phyloP scores from a whole-genome alignment of 305 asterid species.

The Fraxinus albicans region DNA sequence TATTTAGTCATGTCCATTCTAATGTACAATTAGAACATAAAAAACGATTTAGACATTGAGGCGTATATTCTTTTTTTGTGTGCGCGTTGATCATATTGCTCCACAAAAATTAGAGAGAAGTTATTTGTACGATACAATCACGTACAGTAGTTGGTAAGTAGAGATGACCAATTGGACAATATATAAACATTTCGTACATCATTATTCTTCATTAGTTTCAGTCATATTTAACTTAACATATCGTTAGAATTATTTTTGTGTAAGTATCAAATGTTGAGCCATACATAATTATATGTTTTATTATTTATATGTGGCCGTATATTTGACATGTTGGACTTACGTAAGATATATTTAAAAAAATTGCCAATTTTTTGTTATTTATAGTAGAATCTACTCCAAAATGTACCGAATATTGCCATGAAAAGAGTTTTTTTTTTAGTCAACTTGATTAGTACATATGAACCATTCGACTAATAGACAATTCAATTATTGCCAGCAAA shows the following conservation, averaged over 20 bases:
- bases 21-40: too few relatives aligned
- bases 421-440: not conserved
- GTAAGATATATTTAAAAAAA: not conserved
- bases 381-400: not conserved
- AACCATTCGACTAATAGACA: conserved; percentile 34
- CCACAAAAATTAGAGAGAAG: too few relatives aligned
- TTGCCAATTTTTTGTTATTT: not conserved
- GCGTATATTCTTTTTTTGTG: too few relatives aligned
- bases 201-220: too few relatives aligned
- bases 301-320: too few relatives aligned
- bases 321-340: not conserved
- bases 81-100: not conserved
- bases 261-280: too few relatives aligned
- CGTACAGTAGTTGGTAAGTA: not conserved
- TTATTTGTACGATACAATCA: not conserved
- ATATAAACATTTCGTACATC: not conserved
- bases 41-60: not conserved
- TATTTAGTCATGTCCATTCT: too few relatives aligned
- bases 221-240: not conserved
- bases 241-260: too few relatives aligned
- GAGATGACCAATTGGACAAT: not conserved
- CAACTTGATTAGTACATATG: conserved; percentile 16
- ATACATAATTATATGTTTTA: too few relatives aligned
- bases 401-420: not conserved
- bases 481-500: conserved; percentile 38